Evolutionary conservation across 202 grass and related monocot species (phyloP), one percentile per base, ranked within the genome.

Genomic region (Hordeum pubiflorum): DNA sequence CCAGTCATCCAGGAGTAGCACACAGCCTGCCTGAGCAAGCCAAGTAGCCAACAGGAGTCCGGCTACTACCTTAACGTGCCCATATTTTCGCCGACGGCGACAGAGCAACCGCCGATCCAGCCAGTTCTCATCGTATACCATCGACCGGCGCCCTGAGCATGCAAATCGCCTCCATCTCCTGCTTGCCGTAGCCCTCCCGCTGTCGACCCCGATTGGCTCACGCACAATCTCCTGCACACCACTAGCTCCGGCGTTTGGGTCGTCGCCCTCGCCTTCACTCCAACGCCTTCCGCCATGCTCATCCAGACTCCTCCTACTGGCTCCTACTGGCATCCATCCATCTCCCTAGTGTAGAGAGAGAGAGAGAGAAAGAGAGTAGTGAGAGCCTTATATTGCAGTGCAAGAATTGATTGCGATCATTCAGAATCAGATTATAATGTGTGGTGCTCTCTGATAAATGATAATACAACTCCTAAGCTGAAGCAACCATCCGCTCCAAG

Each of bases 381-480:
- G n/a, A 48, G 67, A 89, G 69, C 58, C 94, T 88, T 94, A 87
- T 78, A 92, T 89, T 97, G 86, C 69, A 76, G 86, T 91, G 91
- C 87, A 97, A 97, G 91, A 75, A 39, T 90, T 13, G 79, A 61
- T 64, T 33, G 7, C 40, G 87, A 88, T 86, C 80, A 78, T 80
- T 84, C 18, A 58, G 71, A 46, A 56, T 50, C 23, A 72, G 41
- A 27, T 14, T 44, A 7, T 32, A 18, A 52, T 81, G 57, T 4
- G 29, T n/a, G 3, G 44, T 6, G 3, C 44, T 50, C 46, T 50
- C 46, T 4, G 9, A 39, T 39, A 39, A 39, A 39, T 69, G 65
- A 36, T 71, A 71, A 71, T 72, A 75, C 83, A 91, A 79, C 32
- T 63, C 86, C 77, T 88, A 94, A 94, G 89, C 77, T 81, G 80